These are phyloP conservation scores for Mallotus nudiflorus DNA, from an alignment of 345 rosid species.

Conservation along the genomic window DNA sequence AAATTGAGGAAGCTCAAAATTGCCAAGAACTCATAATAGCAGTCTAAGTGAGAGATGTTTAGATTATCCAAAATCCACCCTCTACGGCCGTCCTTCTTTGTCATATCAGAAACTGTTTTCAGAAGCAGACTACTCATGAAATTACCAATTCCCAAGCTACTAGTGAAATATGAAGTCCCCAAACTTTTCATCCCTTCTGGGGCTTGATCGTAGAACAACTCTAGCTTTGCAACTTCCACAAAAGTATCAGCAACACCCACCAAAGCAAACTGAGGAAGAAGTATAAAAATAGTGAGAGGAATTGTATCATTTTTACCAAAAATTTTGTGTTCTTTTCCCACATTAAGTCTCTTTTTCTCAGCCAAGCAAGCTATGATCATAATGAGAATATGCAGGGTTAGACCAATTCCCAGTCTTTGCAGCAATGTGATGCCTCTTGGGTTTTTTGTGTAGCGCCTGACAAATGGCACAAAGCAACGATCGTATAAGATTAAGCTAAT, in stretches of 20 bases:
- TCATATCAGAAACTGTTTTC: conserved; percentile 44
- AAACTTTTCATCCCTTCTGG: conserved; percentile 82
- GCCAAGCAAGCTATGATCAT: conserved; percentile 54
- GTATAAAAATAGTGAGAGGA: conserved; percentile 59
- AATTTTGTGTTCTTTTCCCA: conserved; percentile 41
- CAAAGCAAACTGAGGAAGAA: conserved; percentile 72
- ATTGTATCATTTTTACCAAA: conserved; percentile 27
- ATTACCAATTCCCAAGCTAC: conserved; percentile 58
- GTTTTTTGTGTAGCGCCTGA: conserved; percentile 49
- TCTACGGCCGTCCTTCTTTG: conserved; percentile 42
- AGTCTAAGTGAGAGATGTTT: conserved; percentile 62
- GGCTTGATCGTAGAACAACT: conserved; percentile 88
- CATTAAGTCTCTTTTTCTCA: conserved; percentile 59
- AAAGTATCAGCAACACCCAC: conserved; percentile 78
- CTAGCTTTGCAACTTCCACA: conserved; percentile 71
- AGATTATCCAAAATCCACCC: conserved; percentile 79
- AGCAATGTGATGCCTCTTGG: conserved; percentile 76
- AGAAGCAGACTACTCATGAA: conserved; percentile 71
- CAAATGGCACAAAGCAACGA: conserved; percentile 43
- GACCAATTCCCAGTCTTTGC: conserved; percentile 75
- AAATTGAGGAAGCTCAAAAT: conserved; percentile 52
- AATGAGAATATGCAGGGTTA: conserved; percentile 45
- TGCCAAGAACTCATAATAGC: conserved; percentile 63
- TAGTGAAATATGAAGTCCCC: conserved; percentile 67
- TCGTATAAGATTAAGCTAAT: conserved; percentile 55